Conservation (phyloP, 2,329 filamentous ascomycete species). For the Cladophialophora chaetospira region DNA sequence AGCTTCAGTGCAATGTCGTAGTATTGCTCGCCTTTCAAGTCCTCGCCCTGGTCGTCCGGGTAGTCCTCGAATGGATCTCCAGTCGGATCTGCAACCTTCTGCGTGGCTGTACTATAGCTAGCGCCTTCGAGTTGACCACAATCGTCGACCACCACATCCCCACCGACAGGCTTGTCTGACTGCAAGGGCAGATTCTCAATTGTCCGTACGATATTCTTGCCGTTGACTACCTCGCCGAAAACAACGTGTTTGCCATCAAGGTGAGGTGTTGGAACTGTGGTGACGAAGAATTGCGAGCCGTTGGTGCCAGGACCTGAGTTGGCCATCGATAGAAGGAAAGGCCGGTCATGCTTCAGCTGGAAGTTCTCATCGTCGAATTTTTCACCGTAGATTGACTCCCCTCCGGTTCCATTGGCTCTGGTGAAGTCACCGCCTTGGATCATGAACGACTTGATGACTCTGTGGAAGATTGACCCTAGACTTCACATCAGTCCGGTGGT, state of each 20-base stretch:
- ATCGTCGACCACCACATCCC: slow-evolving; percentile 74
- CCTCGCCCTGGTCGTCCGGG: slow-evolving; percentile 73
- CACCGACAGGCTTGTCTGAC: slow-evolving; percentile 72
- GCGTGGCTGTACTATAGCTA: slow-evolving; percentile 66
- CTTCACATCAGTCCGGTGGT: slow-evolving; percentile 5
- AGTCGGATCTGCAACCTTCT: slow-evolving; percentile 73
- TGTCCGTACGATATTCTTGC: slow-evolving; percentile 86
- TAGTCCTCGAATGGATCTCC: slow-evolving; percentile 96
- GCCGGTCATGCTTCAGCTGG: slow-evolving; percentile 83
- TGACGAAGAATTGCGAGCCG: slow-evolving; percentile 97
- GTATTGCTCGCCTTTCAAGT: slow-evolving; percentile 67
- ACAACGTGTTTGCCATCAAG: slow-evolving; percentile 97
- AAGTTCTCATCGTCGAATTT: slow-evolving; percentile 99
- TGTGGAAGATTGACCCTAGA: slow-evolving; percentile 80
- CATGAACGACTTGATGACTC: slow-evolving; percentile 99
- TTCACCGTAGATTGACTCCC: slow-evolving; percentile 94
- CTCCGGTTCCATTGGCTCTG: slow-evolving; percentile 87
- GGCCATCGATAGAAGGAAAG: slow-evolving; percentile 95
- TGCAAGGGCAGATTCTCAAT: slow-evolving; percentile 82
- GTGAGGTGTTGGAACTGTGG: slow-evolving; percentile 91
- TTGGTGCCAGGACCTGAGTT: slow-evolving; percentile 96
- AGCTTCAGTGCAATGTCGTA: slow-evolving; percentile 79
- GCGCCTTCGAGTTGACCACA: slow-evolving; percentile 81
- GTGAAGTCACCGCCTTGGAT: slow-evolving; percentile 98
- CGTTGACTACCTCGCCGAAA: slow-evolving; percentile 89